Base-by-base conservation (phyloP, 129 eudicot species). In the Ambrosia trifida region DNA sequence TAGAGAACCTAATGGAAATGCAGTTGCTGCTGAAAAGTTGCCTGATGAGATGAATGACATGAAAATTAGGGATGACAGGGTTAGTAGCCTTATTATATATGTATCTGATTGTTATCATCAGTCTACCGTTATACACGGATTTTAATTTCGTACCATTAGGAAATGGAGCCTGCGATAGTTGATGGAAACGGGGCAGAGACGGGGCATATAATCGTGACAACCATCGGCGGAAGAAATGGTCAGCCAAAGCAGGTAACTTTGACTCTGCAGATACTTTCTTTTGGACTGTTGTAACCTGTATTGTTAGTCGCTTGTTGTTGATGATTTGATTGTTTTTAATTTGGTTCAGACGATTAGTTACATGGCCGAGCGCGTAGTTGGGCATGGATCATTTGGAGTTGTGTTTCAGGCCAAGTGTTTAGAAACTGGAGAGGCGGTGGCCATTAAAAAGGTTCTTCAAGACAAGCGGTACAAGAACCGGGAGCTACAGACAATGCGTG, bases 171-270 rank as follows among this genome's bases (percentile, higher is more conserved):
- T 58, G 84, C 93, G 24, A 65, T 88, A 45, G 86, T 88, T 33
- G 93, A 91, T 56, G 97, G 97, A 46, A 88, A 86, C 52, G 97
- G 97, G 53, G 85, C 97, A 57, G 97, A 91, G 84, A 86, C 97
- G 0, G 96, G 97, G 67, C 97, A 91, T 86, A 91, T 91, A 52
- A 91, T 91, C 41, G 97, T 91, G 60, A 88, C 97, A 9, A 91
- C 97, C 17, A 91, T 91, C 73, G 97, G 97, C 54, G 97, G 97
- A 76, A 79, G 84, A 81, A 86, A 91, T 72, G 97, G 96, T 38
- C 96, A 91, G 66, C 91, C 96, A 44, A 91, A 91, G 72, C 96
- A 91, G 91, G 97, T 86, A 53, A 75, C 19, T 68, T 66, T 49
- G 54, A 49, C 4, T 49, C 20, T 49, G 66, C 60, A 10, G 67